Evolutionary conservation across 805 yeast species (phyloP), one percentile per base, ranked within the genome.

Genomic region (Vanderwaltozyma polyspora): DNA sequence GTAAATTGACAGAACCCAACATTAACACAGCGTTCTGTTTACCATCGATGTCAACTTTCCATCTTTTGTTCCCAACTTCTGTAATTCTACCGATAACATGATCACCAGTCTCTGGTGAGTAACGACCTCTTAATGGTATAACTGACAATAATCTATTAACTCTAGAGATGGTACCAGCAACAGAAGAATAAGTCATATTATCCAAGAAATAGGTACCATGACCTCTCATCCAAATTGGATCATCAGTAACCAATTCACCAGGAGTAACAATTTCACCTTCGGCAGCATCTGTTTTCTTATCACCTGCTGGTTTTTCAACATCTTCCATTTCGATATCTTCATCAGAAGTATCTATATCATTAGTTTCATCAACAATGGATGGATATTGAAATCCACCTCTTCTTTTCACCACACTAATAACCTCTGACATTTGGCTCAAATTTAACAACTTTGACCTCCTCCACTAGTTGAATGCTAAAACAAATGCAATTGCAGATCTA

Each of bases 1-100:
- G 99, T 42, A 91, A 67, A 57, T 91, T 91, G 15, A 91, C 95
- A 1, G 95, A 84, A 10, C 98, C 98, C 37, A 93, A 68, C 85
- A 84, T 79, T 41, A 91, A 62, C 0, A 84, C 78, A 0, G 96
- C 97, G 53, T 86, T 89, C 51, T 84, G 94, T 49, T 77, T 79
- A n/a, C 85, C 84, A 19, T 97, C 97, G 43, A 91, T 85, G 48
- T 89, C 95, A 12, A 91, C 97, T 53, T 80, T 85, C 98, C 99
- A 91, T 48, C 97, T 67, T 53, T 79, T 83, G 42, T 80, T 81
- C 1, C 94, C 94, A 5, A 89, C 96, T 49, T 91, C 97, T 2
- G 91, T 79, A 44, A 91, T 79, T 41, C 98, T 67, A 1, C 99
- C 99, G 16, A 91, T 78, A 16, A 91, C 68, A 57, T 91, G 97